phyloP scores from a whole-genome alignment of 805 yeast species.

The Zygosaccharomyces kombuchaensis region DNA sequence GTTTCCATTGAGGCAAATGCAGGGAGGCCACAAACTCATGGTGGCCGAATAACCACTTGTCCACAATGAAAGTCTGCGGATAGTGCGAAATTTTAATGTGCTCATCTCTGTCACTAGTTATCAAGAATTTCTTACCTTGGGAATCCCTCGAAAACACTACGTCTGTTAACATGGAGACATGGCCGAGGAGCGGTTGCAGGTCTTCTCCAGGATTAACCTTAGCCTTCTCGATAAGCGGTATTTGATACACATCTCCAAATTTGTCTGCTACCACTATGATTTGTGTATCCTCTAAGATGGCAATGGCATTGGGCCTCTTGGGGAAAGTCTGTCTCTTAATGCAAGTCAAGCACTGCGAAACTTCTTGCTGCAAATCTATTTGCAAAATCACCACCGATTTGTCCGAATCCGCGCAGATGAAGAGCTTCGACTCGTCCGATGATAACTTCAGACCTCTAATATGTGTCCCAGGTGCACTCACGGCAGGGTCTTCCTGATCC shows the following conservation, averaged over 20 bases:
- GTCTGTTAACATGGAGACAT: constrained; percentile 93
- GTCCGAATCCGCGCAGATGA: constrained; percentile 76
- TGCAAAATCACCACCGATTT: constrained; percentile 68
- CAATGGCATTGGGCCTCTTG: constrained; percentile 86
- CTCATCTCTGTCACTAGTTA: constrained; percentile 93
- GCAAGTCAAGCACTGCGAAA: constrained; percentile 43
- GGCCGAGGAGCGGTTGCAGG: constrained; percentile 78
- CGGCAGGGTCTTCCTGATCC: neutral
- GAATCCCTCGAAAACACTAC: constrained; percentile 35
- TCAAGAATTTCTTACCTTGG: constrained; percentile 44
- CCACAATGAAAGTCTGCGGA: constrained; percentile 74
- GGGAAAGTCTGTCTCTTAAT: constrained; percentile 75
- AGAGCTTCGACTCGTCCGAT: constrained; percentile 48
- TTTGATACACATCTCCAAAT: constrained; percentile 87
- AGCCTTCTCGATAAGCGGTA: constrained; percentile 41
- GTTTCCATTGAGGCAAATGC: constrained; percentile 49
- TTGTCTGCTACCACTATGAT: constrained; percentile 78
- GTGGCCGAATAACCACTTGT: constrained; percentile 84
- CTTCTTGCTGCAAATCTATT: constrained; percentile 28
- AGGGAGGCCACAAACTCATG: constrained; percentile 72
- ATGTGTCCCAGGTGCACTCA: constrained; percentile 35
- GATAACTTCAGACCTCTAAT: constrained; percentile 59
- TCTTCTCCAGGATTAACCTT: constrained; percentile 38
- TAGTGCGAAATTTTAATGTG: constrained; percentile 81
- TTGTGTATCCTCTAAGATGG: constrained; percentile 48